Evolutionary conservation across 1,284 basidiomycete species (phyloP), one percentile per base, ranked within the genome.

Genomic region (Kwoniella shivajii): DNA sequence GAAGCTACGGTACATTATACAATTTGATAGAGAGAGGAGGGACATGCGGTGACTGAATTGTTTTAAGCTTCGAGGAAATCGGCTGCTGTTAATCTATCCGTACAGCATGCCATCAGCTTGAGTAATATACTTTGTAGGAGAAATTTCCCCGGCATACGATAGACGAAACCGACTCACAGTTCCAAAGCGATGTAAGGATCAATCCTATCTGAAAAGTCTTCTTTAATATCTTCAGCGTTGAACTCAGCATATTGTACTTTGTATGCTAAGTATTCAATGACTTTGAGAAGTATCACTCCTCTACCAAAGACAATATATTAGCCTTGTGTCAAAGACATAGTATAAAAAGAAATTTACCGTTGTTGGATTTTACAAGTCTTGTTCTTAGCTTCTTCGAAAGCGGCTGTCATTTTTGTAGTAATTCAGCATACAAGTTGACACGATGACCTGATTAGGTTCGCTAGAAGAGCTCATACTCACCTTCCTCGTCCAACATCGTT

Each of bases 171-270:
- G n/a, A 72, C 82, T 66, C 63, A 84, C 82, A 84, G 72, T 61
- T 84, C 83, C 18, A 84, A 71, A 6, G 82, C 82, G 49, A 84
- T 81, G 66, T 84, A 82, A 2, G 83, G 82, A 37, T 81, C 81
- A 53, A 84, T 82, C 22, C 82, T 69, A 31, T 80, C 78, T 56
- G 78, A 70, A 61, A 84, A 84, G 59, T 84, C 82, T 43, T 83
- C 82, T 26, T 79, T 74, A 49, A 81, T 79, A 36, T 80, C 78
- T 29, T 76, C 75, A 10, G 72, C 61, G 36, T 72, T 72, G 22
- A 77, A 73, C 29, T 80, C 72, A 22, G 67, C 64, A 61, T 81
- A 83, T 58, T 80, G 76, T 5, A 79, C 73, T 64, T 82, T 82
- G 75, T 80, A 84, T 31, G 80, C 73, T 3, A 84, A 78, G 63